Base-by-base conservation (phyloP, 2,329 filamentous ascomycete species). In the Xylaria sp. region DNA sequence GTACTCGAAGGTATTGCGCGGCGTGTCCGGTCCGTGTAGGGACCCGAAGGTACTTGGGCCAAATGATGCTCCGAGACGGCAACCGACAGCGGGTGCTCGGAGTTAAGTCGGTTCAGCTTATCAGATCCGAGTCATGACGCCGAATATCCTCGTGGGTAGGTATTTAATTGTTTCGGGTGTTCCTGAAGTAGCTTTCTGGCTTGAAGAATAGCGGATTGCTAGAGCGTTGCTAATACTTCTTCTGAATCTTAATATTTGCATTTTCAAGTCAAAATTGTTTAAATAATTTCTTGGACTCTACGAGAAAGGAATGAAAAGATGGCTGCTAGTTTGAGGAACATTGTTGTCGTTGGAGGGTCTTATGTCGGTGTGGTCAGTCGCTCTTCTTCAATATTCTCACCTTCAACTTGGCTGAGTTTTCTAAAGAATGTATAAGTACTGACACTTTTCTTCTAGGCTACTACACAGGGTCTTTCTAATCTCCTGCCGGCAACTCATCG, bases 341-440 rank as follows among this genome's bases (percentile, higher is more conserved):
- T 82, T 31, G 73, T 82, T 17, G 73, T 82, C 1, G 70, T 83
- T n/a, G 81, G 81, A 25, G 81, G 77, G 6, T 82, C 80, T 1
- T 83, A 81, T 57, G 80, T 78, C 2, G 81, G 81, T 1, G 71
- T 76, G 60, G 75, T 79, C 33, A 68, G 69, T 66, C 9, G 37
- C 14, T 11, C 23, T 12, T 35, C 11, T 47, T 8, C 12, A 17
- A n/a, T n/a, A 9, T n/a, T 47, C 37, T 14, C 21, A 14, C 19
- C n/a, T 33, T 11, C 11, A 4, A 9, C 37, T 37, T 37, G 31
- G 1, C 9, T 17, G 25, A 8, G 7, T 9, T 8, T 42, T 33
- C 14, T 8, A 11, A 38, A 19, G 21, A 23, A 33, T 15, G 37
- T 31, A 23, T 31, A 15, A 11, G n/a, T 53, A 25, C 60, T 60